A percentile compares a stretch with the other conserved stretches of the same genome.
Evolutionary conservation across 192 early-diverging fungal species (phyloP).

Genomic region (Gaertneriomyces semiglobifer): DNA sequence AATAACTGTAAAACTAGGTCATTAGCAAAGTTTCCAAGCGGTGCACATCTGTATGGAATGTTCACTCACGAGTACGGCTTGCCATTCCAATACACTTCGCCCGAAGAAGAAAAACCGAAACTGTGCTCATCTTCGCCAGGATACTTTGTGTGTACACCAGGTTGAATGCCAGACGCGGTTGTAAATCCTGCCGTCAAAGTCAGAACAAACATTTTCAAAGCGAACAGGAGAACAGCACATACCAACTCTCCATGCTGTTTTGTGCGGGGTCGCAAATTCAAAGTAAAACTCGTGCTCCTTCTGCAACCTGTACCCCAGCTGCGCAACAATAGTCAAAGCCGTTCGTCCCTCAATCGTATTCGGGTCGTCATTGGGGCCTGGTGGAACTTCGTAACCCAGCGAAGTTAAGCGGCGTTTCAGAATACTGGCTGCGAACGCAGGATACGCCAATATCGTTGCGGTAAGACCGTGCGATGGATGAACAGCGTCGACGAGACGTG

Average conservation of each 20-base stretch:
- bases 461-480: conserved; percentile 52
- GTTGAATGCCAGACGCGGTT: not conserved
- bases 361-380: conserved; percentile 32
- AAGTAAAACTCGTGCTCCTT: conserved; percentile 46
- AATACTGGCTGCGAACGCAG: conserved; percentile 34
- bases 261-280: conserved; percentile 44
- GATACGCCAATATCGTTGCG: conserved; percentile 43
- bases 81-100: conserved; percentile 32
- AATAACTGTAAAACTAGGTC: conserved; percentile 25
- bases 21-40: not conserved
- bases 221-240: conserved; percentile 1
- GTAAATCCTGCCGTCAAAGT: conserved; percentile 24
- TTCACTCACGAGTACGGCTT: conserved; percentile 25
- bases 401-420: conserved; percentile 38
- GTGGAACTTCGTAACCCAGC: conserved; percentile 40
- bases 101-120: conserved; percentile 43
- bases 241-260: conserved; percentile 45
- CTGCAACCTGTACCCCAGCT: conserved; percentile 37
- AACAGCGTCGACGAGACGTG: conserved; percentile 44
- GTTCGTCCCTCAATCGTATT: conserved; percentile 31
- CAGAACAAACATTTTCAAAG: not conserved
- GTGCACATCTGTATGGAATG: not conserved
- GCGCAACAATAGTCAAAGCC: conserved; percentile 34
- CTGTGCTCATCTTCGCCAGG: conserved; percentile 40
- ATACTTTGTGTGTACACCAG: conserved; percentile 29